Conservation (phyloP, 2,329 filamentous ascomycete species). For the Fusarium papillatum region DNA sequence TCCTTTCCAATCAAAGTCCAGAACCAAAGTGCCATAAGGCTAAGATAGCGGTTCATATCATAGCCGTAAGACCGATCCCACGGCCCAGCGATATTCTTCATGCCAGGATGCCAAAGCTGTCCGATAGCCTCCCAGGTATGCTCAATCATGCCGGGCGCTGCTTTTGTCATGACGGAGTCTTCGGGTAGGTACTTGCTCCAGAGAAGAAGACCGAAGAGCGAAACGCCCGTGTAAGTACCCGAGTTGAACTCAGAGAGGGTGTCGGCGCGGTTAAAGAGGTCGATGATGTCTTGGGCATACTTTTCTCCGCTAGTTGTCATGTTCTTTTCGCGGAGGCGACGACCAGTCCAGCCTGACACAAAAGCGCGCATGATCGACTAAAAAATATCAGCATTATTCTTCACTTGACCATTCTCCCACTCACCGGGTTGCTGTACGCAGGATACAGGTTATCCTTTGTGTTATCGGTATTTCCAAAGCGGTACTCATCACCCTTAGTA, state of each 20-base stretch:
- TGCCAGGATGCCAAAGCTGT: conserved; percentile 67
- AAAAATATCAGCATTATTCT: not conserved
- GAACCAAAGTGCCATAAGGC: conserved; percentile 69
- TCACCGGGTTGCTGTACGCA: conserved; percentile 69
- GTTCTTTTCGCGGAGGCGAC: conserved; percentile 65
- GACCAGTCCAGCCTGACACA: conserved; percentile 70
- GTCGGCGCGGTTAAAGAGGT: conserved; percentile 66
- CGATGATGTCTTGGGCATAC: conserved; percentile 68
- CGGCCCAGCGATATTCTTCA: conserved; percentile 73
- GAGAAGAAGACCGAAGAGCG: conserved; percentile 68
- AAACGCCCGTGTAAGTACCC: conserved; percentile 74
- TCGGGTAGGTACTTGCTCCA: conserved; percentile 71
- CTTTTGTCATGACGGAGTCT: conserved; percentile 65
- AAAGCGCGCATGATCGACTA: conserved; percentile 72
- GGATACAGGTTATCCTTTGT: conserved; percentile 74
- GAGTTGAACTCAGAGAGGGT: conserved; percentile 75
- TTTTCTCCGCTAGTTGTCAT: conserved; percentile 70
- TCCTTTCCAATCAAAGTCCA: conserved; percentile 69
- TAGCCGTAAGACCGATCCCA: conserved; percentile 76
- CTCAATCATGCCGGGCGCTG: conserved; percentile 64
- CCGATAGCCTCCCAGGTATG: conserved; percentile 66
- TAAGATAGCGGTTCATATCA: conserved; percentile 74
- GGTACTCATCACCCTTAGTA: conserved; percentile 71
- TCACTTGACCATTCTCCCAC: not conserved
- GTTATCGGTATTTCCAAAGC: conserved; percentile 65